Conservation (phyloP, 768 basidiomycete genomes). For the Leucosporidium yakuticum region DNA sequence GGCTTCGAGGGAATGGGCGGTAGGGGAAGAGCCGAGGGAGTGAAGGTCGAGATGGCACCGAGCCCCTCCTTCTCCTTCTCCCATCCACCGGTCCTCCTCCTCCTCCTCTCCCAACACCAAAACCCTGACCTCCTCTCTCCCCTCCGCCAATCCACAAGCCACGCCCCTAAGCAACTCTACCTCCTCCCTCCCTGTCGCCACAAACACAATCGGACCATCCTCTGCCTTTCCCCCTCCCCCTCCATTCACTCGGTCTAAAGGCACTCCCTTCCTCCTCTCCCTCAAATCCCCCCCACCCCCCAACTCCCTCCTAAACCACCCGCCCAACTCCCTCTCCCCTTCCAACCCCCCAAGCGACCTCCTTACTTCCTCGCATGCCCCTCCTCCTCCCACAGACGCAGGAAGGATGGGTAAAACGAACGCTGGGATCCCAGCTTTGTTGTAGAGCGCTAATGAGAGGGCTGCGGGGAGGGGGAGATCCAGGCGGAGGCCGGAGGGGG, state of each 20-base stretch:
- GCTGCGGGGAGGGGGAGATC: conserved; percentile 17
- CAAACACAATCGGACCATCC: conserved; percentile 19
- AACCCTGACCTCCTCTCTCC: conserved; percentile 19
- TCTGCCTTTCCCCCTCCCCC: not conserved
- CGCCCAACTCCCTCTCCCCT: not conserved
- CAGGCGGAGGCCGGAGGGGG: conserved; percentile 17
- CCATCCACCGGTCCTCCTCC: too few species aligned
- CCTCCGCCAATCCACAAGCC: conserved; percentile 19
- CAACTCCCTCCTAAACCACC: conserved; percentile 4
- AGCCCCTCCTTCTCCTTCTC: too few species aligned
- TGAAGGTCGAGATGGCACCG: conserved; percentile 31
- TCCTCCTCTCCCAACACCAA: conserved; percentile 21
- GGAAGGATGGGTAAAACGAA: conserved; percentile 17
- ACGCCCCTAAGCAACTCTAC: conserved; percentile 9
- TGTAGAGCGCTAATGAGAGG: conserved; percentile 18
- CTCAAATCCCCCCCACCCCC: too few species aligned
- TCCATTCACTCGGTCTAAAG: too few species aligned
- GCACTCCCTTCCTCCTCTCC: too few species aligned
- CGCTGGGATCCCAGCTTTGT: conserved; percentile 18
- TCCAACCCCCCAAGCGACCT: conserved; percentile 1
- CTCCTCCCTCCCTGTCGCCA: conserved; percentile 23
- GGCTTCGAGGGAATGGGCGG: not conserved
- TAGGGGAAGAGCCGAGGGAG: not conserved
- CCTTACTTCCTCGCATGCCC: too few species aligned
- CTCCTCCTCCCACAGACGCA: too few species aligned